These are phyloP conservation scores for Halteria grandinella DNA, from an alignment of 73 alveolate genomes.

Conservation along the genomic window DNA sequence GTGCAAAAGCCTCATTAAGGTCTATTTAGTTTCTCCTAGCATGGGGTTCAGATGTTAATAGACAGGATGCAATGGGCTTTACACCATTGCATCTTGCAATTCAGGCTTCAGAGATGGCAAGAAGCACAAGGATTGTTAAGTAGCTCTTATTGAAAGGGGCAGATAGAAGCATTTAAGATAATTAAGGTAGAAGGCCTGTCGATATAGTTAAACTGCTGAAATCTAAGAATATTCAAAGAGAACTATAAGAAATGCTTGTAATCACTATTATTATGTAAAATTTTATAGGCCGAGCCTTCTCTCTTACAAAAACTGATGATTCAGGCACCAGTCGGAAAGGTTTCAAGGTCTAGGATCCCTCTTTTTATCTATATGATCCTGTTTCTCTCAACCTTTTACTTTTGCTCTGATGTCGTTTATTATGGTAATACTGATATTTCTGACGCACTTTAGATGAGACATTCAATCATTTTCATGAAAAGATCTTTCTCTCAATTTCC, in stretches of 20 bases:
- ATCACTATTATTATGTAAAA: not conserved
- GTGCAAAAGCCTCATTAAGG: slow-evolving; percentile 22
- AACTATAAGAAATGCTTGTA: slow-evolving; percentile 7
- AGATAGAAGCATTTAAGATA: slow-evolving; percentile 22
- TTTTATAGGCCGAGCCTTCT: slow-evolving; percentile 33
- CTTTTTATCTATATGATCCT: slow-evolving; percentile 1
- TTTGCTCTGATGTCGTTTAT: not conserved
- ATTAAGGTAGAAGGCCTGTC: slow-evolving; percentile 43
- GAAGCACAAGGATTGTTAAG: slow-evolving; percentile 26
- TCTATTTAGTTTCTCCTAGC: slow-evolving; percentile 39
- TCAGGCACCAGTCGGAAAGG: slow-evolving; percentile 25
- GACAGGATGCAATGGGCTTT: slow-evolving; percentile 12
- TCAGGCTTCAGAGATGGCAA: slow-evolving; percentile 24
- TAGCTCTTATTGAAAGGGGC: slow-evolving; percentile 47
- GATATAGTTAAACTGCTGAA: slow-evolving; percentile 26
- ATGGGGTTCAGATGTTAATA: slow-evolving; percentile 27
- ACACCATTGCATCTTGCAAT: slow-evolving; percentile 51
- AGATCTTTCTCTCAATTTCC: not conserved
- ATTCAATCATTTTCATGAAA: not conserved
- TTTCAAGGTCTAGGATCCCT: not conserved
- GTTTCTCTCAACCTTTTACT: not conserved
- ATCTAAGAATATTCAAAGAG: not conserved
- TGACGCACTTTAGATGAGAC: not conserved
- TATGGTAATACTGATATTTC: not conserved
- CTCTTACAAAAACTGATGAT: slow-evolving; percentile 24